phyloP scores from a whole-genome alignment of 2,329 filamentous ascomycete genomes.

The Trichoderma asperellum region DNA sequence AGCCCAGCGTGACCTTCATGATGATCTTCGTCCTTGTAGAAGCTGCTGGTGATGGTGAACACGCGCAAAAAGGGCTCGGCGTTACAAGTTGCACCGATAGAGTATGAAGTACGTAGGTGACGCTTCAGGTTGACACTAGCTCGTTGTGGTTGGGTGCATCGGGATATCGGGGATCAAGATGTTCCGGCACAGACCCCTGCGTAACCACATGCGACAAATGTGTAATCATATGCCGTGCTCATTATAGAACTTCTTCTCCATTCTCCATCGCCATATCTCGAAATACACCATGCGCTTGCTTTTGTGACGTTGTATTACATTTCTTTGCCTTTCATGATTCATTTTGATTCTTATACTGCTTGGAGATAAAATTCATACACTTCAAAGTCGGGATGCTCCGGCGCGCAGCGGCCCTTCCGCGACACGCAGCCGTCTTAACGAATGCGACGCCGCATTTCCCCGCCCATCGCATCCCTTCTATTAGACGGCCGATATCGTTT shows the following conservation, averaged over 20 bases:
- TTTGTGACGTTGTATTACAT: not conserved
- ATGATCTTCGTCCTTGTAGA: constrained; percentile 40
- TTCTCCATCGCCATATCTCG: not conserved
- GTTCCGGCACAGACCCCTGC: constrained; percentile 37
- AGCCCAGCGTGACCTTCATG: constrained; percentile 51
- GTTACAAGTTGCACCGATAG: constrained; percentile 38
- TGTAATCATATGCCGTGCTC: constrained; percentile 16
- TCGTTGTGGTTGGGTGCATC: constrained; percentile 35
- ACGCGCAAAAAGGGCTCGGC: constrained; percentile 33
- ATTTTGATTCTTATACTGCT: not conserved
- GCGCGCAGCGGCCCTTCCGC: constrained; percentile 33
- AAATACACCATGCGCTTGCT: constrained; percentile 14
- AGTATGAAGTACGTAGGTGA: constrained; percentile 23
- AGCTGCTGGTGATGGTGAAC: constrained; percentile 39
- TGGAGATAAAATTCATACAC: not conserved
- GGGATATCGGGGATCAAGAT: constrained; percentile 36
- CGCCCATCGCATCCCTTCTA: constrained; percentile 32
- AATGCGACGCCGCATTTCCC: constrained; percentile 33
- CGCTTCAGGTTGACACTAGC: constrained; percentile 15
- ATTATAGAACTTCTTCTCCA: constrained; percentile 18
- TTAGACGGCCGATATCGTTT: constrained; percentile 40
- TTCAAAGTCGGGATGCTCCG: constrained; percentile 31
- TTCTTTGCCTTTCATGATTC: not conserved
- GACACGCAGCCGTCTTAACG: constrained; percentile 32
- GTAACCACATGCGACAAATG: constrained; percentile 17